Evolutionary conservation across 768 basidiomycete species (phyloP), one percentile per base, ranked within the genome.

Genomic region (Mycena pura): DNA sequence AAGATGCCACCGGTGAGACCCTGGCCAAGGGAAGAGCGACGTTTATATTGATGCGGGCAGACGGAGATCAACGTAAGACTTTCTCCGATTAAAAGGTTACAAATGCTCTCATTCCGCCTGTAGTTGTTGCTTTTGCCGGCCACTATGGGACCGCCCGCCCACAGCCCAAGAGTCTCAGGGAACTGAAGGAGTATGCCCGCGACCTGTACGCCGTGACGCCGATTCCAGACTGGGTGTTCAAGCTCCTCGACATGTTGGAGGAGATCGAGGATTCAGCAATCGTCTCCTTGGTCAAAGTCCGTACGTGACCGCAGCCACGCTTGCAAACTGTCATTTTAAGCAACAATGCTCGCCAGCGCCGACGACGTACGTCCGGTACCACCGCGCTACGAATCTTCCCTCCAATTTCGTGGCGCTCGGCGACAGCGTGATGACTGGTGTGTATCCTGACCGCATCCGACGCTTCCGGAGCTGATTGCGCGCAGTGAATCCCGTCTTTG

Each of bases 381-480:
- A 74, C 34, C 24, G 32, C 19, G 68, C 61, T 1, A 43, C 32
- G 11, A 63, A 69, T 25, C 52, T 76, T 6, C 76, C 76, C 1
- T 40, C 52, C 6, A 77, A 77, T 53, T 77, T 68, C 34, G 60
- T 76, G 34, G 75, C 74, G 1, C n/a, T 76, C 25, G 76, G 76
- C 10, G 76, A 77, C 51, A 69, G 72, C 27, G 66, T 73, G 7
- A 70, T 75, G 72, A 61, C 46, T 8, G 15, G 56, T 57, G 25
- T 19, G 47, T 6, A 22, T 9, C 40, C n/a, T 15, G 9, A 9
- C 6, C 19, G 28, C 13, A 5, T 11, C 17, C n/a, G 29, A 21
- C 22, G 8, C 19, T 43, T 14, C 41, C 8, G 10, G 41, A 10
- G 19, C 41, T 15, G 21, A 27, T 54, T 24, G n/a, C 40, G 27